Percentiles rank a stretch among this genome's conserved stretches.
Evolutionary conservation across 2,329 filamentous ascomycete species (phyloP).

Genomic region (Eurotiales sp.): DNA sequence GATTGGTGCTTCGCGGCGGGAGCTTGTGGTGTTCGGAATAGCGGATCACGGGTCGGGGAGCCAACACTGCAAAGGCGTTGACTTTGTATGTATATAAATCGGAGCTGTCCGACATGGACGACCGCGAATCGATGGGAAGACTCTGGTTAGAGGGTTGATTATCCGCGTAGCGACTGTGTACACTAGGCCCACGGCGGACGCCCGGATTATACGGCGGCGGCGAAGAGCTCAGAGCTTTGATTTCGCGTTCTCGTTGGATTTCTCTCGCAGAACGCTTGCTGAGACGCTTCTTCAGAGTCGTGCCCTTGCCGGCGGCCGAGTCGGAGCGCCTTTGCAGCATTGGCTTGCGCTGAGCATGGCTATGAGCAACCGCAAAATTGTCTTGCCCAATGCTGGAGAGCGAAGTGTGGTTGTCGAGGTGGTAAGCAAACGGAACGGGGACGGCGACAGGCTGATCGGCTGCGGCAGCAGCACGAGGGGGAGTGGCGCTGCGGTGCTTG

Average conservation of each 20-base stretch:
- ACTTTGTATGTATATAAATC: conserved; percentile 76
- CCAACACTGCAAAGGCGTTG: conserved; percentile 73
- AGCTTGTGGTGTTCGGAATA: conserved; percentile 61
- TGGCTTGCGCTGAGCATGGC: conserved; percentile 47
- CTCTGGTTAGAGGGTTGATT: conserved; percentile 69
- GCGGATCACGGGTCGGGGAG: conserved; percentile 78
- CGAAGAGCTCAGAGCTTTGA: conserved; percentile 74
- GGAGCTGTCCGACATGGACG: conserved; percentile 69
- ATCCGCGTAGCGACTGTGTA: conserved; percentile 54
- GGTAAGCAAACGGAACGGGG: conserved; percentile 15
- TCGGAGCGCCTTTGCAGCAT: conserved; percentile 57
- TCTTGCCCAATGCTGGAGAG: conserved; percentile 35
- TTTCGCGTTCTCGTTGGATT: conserved; percentile 77
- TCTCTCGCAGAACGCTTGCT: conserved; percentile 75
- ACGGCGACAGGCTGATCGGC: conserved; percentile 6
- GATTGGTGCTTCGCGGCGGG: conserved; percentile 43
- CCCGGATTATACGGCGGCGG: conserved; percentile 55
- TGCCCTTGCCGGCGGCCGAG: conserved; percentile 47
- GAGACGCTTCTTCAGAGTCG: conserved; percentile 63
- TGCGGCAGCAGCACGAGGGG: conserved; percentile 1
- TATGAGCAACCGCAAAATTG: conserved; percentile 39
- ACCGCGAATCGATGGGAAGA: conserved; percentile 68
- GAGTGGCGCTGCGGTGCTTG: conserved; percentile 20
- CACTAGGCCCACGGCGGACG: conserved; percentile 62
- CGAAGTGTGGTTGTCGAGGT: conserved; percentile 28